These are phyloP conservation scores for Chaetomium globosum DNA, from an alignment of 2,329 filamentous ascomycete species.

Conservation along the genomic window DNA sequence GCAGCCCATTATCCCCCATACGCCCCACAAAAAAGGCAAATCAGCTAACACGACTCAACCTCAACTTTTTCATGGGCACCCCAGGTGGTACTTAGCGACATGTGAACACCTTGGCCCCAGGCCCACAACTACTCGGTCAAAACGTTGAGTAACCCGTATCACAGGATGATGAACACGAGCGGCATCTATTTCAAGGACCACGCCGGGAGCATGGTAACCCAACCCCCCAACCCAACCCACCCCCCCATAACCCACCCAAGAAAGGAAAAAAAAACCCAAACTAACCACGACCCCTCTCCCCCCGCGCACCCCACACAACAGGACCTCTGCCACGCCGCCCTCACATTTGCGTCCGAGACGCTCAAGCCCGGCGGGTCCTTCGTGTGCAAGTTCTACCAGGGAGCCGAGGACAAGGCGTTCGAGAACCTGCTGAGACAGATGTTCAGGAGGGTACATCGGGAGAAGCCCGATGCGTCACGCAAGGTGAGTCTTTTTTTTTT, in stretches of 20 bases:
- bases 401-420: conserved; percentile 77
- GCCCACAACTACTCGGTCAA: conserved; percentile 76
- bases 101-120: conserved; percentile 95
- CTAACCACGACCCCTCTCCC: conserved; percentile 2
- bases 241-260: neutral
- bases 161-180: conserved; percentile 99
- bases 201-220: conserved; percentile 82
- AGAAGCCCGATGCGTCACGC: conserved; percentile 90
- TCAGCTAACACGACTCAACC: conserved; percentile 8
- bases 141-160: conserved; percentile 92
- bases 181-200: conserved; percentile 86
- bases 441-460: conserved; percentile 78
- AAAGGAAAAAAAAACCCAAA: neutral
- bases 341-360: conserved; percentile 83
- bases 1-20: neutral
- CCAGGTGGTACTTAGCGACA: conserved; percentile 93
- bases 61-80: no score
- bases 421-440: conserved; percentile 73
- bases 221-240: conserved; percentile 40
- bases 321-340: conserved; percentile 86
- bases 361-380: conserved; percentile 83
- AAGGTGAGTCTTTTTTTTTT: conserved; percentile 59
- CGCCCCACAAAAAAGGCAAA: neutral
- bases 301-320: conserved; percentile 44
- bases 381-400: conserved; percentile 97